These are phyloP conservation scores for Citropsis articulata DNA, from an alignment of 345 rosid species.

Conservation along the genomic window DNA sequence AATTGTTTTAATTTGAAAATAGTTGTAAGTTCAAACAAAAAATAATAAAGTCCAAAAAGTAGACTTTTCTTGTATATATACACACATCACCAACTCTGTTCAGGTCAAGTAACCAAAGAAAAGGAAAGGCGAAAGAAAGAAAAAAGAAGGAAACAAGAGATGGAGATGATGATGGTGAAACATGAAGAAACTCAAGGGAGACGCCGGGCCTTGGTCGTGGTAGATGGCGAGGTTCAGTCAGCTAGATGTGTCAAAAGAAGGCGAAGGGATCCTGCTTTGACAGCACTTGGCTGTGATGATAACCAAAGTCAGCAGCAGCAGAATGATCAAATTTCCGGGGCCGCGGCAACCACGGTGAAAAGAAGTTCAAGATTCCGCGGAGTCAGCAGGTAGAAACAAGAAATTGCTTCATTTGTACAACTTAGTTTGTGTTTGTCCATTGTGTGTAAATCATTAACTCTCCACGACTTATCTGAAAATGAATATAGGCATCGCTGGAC, in stretches of 20 bases:
- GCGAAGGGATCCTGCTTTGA: conserved; percentile 32
- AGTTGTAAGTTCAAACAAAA: conserved; percentile 15
- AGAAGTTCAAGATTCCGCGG: conserved; percentile 75
- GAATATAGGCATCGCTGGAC: conserved; percentile 60
- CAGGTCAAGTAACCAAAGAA: conserved; percentile 1
- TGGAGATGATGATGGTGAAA: conserved; percentile 41
- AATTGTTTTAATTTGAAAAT: conserved; percentile 10
- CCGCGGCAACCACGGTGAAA: conserved; percentile 45
- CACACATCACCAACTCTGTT: neutral
- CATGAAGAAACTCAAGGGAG: conserved; percentile 33
- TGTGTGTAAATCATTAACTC: neutral
- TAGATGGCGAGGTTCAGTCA: conserved; percentile 14
- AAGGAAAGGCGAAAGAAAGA: neutral
- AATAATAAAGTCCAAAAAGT: conserved; percentile 15
- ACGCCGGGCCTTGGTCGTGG: conserved; percentile 8
- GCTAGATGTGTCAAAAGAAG: conserved; percentile 40
- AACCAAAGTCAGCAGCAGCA: conserved; percentile 27
- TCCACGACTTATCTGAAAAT: neutral
- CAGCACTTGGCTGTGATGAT: conserved; percentile 12
- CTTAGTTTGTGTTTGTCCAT: neutral
- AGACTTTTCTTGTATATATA: conserved; percentile 9
- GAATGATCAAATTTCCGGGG: conserved; percentile 26
- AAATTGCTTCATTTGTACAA: neutral
- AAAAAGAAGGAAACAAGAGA: conserved; percentile 4
- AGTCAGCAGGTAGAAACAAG: conserved; percentile 47